Base-by-base conservation (phyloP, 2,329 filamentous ascomycete genomes). In the Aulographum hederae region DNA sequence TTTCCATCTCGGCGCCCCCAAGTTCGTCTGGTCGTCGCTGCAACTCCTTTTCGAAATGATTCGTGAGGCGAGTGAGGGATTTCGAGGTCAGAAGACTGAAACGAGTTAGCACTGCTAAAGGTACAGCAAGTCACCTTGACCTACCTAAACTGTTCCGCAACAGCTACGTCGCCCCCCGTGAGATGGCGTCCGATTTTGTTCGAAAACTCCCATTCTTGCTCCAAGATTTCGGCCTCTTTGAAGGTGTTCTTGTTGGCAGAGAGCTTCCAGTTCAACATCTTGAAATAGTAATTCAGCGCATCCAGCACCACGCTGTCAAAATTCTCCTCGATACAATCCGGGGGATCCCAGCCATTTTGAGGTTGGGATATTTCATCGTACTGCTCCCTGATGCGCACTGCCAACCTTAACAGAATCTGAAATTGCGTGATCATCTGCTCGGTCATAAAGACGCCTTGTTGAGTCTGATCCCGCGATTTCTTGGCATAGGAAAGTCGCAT, bases 361-460 rank as follows among this genome's bases (percentile, higher is more conserved):
- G 84, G 78, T 41, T 81, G 72, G 15, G 84, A 81, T 32, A 95
- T 82, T 17, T 71, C 62, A 21, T 79, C 65, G 48, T 93, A 94
- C 41, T 86, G 79, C 45, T 78, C 70, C 54, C 95, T 98, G 55
- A 95, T 93, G 38, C 77, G 70, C 37, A 92, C 85, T 19, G 89
- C 86, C 41, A 95, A 73, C 46, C 80, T 84, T 39, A 98, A 71
- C 33, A 95, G 61, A 28, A 94, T 80, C 53, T 92, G 85, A 44
- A 98, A 95, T 48, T 98, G 89, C 1, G 79, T 67, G 39, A 98
- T 94, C 80, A 95, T 92, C 56, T 95, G 86, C 48, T 95, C 85
- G 37, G 91, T 80, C 66, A 98, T 82, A 60, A 98, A 78, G 17
- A 80, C 67, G 40, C 85, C 91, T 50, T 92, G 81, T 56, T 89